These are phyloP conservation scores for Nannochloropsis salina DNA, from an alignment of 108 stramenopile genomes.

Conservation along the genomic window DNA sequence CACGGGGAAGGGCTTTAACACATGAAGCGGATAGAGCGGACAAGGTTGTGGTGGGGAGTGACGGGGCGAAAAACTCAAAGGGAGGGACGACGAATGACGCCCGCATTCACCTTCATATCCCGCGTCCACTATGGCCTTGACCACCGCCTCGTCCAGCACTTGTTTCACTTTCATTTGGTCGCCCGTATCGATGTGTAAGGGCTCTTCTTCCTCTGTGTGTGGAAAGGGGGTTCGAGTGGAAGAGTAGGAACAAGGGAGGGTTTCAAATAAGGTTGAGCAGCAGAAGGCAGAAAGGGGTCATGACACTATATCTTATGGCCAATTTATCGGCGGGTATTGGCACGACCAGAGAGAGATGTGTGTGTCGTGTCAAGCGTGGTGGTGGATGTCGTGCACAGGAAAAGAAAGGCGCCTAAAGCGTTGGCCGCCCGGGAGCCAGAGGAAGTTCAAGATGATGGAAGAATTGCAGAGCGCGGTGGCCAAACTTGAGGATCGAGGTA, in stretches of 20 bases:
- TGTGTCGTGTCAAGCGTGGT: too few relatives aligned
- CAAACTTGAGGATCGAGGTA: too few relatives aligned
- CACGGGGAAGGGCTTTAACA: not conserved
- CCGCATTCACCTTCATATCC: not conserved
- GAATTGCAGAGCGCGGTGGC: too few relatives aligned
- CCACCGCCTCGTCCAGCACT: conserved; percentile 86
- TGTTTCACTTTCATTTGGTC: conserved; percentile 94
- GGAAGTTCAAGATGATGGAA: too few relatives aligned
- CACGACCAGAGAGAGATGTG: too few relatives aligned
- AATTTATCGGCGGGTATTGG: too few relatives aligned
- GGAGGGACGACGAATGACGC: not conserved
- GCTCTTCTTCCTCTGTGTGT: conserved; percentile 34
- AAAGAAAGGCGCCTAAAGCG: too few relatives aligned
- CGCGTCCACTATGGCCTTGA: conserved; percentile 51
- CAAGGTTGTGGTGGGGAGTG: not conserved
- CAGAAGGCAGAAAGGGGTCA: too few relatives aligned
- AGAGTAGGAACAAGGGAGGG: not conserved
- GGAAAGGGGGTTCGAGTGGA: not conserved
- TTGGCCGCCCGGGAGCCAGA: too few relatives aligned
- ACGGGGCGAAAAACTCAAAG: not conserved
- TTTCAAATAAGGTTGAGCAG: too few relatives aligned
- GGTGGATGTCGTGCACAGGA: too few relatives aligned
- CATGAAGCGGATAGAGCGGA: not conserved
- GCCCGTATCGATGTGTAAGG: conserved; percentile 78
- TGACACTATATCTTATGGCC: too few relatives aligned